Evolutionary conservation across 108 stramenopile species (phyloP).

Genomic region (Nitzschia sp.): DNA sequence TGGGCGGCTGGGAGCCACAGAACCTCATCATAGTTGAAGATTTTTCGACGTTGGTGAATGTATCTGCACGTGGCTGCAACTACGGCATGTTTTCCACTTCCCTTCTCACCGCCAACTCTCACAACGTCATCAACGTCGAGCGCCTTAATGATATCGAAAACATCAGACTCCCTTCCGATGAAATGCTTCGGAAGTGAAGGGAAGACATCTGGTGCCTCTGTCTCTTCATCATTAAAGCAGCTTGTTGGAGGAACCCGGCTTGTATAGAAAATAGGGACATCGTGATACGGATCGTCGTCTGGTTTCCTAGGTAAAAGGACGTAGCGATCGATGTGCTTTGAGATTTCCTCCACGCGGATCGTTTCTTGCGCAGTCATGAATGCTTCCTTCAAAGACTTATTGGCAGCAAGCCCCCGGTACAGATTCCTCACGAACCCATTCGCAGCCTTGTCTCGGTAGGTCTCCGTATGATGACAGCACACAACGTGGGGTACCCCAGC

Average conservation of each 20-base stretch:
- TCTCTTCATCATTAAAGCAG: not conserved
- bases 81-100: slow-evolving; percentile 49
- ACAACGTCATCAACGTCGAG: slow-evolving; percentile 47
- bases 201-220: slow-evolving; percentile 17
- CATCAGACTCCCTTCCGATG: slow-evolving; percentile 68
- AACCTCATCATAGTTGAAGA: slow-evolving; percentile 34
- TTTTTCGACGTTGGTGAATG: slow-evolving; percentile 22
- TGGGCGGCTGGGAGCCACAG: slow-evolving; percentile 34
- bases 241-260: slow-evolving; percentile 10
- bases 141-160: slow-evolving; percentile 53
- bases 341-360: slow-evolving; percentile 50
- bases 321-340: slow-evolving; percentile 58
- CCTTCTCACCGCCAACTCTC: slow-evolving; percentile 47
- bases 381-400: slow-evolving; percentile 62
- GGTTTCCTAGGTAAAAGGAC: slow-evolving; percentile 52
- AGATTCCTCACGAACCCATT: slow-evolving; percentile 60
- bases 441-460: slow-evolving; percentile 69
- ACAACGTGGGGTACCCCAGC: slow-evolving; percentile 90
- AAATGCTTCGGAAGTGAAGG: slow-evolving; percentile 55
- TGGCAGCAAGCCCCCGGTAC: slow-evolving; percentile 57
- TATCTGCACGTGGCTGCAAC: slow-evolving; percentile 33
- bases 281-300: slow-evolving; percentile 38
- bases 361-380: slow-evolving; percentile 72
- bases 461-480: slow-evolving; percentile 66
- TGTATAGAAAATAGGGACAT: slow-evolving; percentile 34